A percentile compares a stretch with the other conserved stretches of the same genome.
Evolutionary conservation across 1,139 yeast species (phyloP).

Genomic region (Hemisphaericaspora xylanilytica): DNA sequence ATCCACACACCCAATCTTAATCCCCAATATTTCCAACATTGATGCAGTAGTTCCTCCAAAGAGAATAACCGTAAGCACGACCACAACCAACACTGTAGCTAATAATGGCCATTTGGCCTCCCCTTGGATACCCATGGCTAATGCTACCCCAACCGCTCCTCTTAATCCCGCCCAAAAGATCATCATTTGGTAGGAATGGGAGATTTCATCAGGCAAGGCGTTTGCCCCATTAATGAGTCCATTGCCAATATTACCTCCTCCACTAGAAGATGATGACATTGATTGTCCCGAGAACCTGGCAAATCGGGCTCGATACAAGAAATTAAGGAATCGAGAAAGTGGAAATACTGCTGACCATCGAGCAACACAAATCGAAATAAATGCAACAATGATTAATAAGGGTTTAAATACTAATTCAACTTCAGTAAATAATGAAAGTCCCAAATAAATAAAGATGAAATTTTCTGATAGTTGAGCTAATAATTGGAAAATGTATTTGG

Average conservation of each 20-base stretch:
- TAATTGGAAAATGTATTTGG: conserved; percentile 89
- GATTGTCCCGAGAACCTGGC: conserved; percentile 34
- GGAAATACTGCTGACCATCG: conserved; percentile 99
- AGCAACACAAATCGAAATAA: conserved; percentile 87
- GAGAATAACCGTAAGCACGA: conserved; percentile 89
- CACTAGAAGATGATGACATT: conserved; percentile 20
- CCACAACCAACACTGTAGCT: conserved; percentile 95
- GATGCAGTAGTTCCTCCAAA: conserved; percentile 99
- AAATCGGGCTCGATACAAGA: conserved; percentile 62
- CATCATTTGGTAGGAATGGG: conserved; percentile 97
- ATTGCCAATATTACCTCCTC: no score
- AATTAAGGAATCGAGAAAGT: conserved; percentile 77
- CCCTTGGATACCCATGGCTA: conserved; percentile 97
- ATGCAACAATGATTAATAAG: conserved; percentile 82
- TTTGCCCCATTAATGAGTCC: neutral
- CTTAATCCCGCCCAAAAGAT: conserved; percentile 99
- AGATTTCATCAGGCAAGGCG: conserved; percentile 77
- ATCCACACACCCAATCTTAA: conserved; percentile 85
- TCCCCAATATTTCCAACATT: conserved; percentile 92
- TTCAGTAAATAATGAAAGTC: conserved; percentile 91
- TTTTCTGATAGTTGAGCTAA: conserved; percentile 94
- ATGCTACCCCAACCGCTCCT: conserved; percentile 99
- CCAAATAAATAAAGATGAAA: conserved; percentile 92
- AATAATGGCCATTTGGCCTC: conserved; percentile 84
- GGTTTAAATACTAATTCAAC: conserved; percentile 96